phyloP scores from a whole-genome alignment of 2,329 filamentous ascomycete species.

The Aspergillus carbonarius region DNA sequence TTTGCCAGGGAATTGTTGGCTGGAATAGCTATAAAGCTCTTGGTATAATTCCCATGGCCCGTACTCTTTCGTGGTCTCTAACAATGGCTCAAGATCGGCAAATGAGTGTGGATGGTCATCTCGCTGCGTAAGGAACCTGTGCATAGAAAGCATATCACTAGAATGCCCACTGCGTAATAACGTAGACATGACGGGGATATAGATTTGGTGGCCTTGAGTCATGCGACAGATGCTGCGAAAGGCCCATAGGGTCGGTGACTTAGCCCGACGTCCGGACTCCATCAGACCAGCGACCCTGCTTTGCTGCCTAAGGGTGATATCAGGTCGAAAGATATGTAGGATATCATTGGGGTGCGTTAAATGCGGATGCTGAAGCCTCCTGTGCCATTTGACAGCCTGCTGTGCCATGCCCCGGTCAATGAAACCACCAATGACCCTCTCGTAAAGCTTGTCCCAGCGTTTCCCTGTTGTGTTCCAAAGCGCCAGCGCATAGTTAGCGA shows the following conservation, averaged over 20 bases:
- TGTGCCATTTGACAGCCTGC: constrained; percentile 40
- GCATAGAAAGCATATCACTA: constrained; percentile 47
- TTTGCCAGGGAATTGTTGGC: constrained; percentile 17
- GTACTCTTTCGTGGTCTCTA: constrained; percentile 40
- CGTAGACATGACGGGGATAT: constrained; percentile 42
- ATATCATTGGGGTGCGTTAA: constrained; percentile 32
- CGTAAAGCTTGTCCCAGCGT: constrained; percentile 39
- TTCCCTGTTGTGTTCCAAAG: constrained; percentile 41
- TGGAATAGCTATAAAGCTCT: constrained; percentile 22
- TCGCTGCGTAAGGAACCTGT: constrained; percentile 43
- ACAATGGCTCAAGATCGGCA: constrained; percentile 41
- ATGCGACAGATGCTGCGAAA: constrained; percentile 46
- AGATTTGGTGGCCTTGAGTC: constrained; percentile 41
- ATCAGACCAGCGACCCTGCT: constrained; percentile 14
- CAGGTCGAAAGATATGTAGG: constrained; percentile 28
- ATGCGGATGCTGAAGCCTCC: constrained; percentile 35
- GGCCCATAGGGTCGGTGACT: constrained; percentile 28
- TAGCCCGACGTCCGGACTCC: constrained; percentile 10
- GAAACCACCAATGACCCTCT: constrained; percentile 39
- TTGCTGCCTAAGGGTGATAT: constrained; percentile 20
- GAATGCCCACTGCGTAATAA: constrained; percentile 40
- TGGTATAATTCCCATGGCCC: constrained; percentile 26
- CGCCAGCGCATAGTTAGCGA: constrained; percentile 39
- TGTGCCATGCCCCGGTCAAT: constrained; percentile 29
- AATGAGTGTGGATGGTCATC: constrained; percentile 44